Conservation (phyloP, 805 yeast species). For the Sungouiozyma ichnusensis region DNA sequence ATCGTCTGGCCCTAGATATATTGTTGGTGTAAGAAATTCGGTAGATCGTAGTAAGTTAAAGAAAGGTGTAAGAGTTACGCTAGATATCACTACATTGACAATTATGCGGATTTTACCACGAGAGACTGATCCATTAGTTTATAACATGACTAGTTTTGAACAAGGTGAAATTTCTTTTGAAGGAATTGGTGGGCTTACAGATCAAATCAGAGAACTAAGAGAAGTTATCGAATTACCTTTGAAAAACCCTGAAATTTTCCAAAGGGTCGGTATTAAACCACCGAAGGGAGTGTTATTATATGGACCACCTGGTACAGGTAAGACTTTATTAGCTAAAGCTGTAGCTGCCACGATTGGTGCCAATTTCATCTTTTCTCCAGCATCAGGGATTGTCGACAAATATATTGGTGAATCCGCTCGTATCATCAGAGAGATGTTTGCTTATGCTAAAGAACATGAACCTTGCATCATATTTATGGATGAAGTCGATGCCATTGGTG, state of each 20-base stretch:
- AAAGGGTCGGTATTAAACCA: constrained; percentile 95
- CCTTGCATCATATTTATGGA: constrained; percentile 98
- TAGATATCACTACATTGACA: constrained; percentile 95
- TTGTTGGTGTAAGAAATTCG: constrained; percentile 93
- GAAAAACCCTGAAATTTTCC: constrained; percentile 91
- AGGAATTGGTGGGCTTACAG: constrained; percentile 92
- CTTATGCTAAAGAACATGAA: constrained; percentile 94
- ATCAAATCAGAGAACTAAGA: constrained; percentile 90
- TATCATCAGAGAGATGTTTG: constrained; percentile 93
- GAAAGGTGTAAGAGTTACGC: constrained; percentile 92
- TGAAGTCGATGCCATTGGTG: constrained; percentile 98
- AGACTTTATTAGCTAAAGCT: constrained; percentile 90
- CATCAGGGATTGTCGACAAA: constrained; percentile 95
- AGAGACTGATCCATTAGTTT: constrained; percentile 96
- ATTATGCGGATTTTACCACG: constrained; percentile 96
- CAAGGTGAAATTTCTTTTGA: constrained; percentile 95
- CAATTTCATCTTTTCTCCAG: constrained; percentile 95
- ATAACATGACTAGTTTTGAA: constrained; percentile 95
- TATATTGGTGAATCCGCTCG: constrained; percentile 97
- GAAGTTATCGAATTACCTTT: constrained; percentile 96
- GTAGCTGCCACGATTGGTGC: constrained; percentile 99
- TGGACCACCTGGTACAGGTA: constrained; percentile 99
- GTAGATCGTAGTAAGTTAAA: constrained; percentile 72
- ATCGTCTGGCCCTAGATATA: constrained; percentile 92
- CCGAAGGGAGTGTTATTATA: constrained; percentile 94